Percentiles rank a stretch among this genome's conserved stretches.
Evolutionary conservation across 2,329 filamentous ascomycete species (phyloP).

Genomic region (Delphinella strobiligena): DNA sequence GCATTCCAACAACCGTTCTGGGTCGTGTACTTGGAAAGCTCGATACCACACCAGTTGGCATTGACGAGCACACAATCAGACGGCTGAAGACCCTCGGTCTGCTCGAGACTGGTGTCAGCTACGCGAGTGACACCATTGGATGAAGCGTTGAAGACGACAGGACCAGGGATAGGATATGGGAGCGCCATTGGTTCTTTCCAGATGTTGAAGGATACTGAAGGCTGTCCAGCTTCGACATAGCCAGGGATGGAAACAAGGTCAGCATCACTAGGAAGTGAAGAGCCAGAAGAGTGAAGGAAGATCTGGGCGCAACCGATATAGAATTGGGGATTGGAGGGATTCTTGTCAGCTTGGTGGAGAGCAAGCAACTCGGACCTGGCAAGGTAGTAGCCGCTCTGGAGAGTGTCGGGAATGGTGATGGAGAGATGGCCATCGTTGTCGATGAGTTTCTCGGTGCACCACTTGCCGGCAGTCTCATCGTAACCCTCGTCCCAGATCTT

Average conservation of each 20-base stretch:
- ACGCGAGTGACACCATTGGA: slow-evolving; percentile 20
- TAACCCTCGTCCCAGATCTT: slow-evolving; percentile 65
- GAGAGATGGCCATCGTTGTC: slow-evolving; percentile 51
- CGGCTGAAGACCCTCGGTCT: slow-evolving; percentile 42
- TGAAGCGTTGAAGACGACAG: slow-evolving; percentile 24
- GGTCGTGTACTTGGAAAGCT: slow-evolving; percentile 45
- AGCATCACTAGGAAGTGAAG: slow-evolving; percentile 33
- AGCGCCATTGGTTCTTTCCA: slow-evolving; percentile 41
- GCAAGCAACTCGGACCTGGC: slow-evolving; percentile 58
- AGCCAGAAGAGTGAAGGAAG: slow-evolving; percentile 42
- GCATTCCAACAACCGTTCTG: slow-evolving; percentile 23
- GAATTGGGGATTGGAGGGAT: slow-evolving; percentile 53
- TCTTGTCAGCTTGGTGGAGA: slow-evolving; percentile 48
- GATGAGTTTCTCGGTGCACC: slow-evolving; percentile 61
- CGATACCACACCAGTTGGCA: slow-evolving; percentile 59
- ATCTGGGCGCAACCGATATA: slow-evolving; percentile 63
- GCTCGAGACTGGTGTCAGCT: slow-evolving; percentile 23
- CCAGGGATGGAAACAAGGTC: slow-evolving; percentile 53
- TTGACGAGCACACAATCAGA: slow-evolving; percentile 49
- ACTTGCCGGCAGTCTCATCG: slow-evolving; percentile 41
- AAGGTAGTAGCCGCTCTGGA: slow-evolving; percentile 58
- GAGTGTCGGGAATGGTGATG: slow-evolving; percentile 47
- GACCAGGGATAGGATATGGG: slow-evolving; percentile 49
- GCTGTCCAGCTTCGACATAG: slow-evolving; percentile 43
- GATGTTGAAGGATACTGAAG: slow-evolving; percentile 52